Percentiles rank a stretch among this genome's conserved stretches.
These are phyloP conservation scores for Triticum turgidum DNA, from an alignment of 176 grass and related monocot genomes.

Conservation along the genomic window DNA sequence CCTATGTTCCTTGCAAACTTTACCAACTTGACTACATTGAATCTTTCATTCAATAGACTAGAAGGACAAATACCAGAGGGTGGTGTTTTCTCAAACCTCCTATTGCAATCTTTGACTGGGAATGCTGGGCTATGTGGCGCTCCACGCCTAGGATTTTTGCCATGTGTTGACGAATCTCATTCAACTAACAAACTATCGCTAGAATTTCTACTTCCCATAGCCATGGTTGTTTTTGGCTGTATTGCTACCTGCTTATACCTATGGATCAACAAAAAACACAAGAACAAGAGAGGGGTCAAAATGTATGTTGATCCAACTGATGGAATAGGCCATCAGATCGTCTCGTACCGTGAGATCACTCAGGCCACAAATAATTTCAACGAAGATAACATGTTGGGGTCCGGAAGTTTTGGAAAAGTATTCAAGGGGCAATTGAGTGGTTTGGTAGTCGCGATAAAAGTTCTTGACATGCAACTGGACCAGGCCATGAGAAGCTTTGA, in stretches of 20 bases:
- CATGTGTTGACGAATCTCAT: neutral
- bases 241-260: neutral
- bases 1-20: neutral
- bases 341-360: neutral
- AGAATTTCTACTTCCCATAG: neutral
- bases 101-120: neutral
- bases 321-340: neutral
- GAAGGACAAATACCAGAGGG: neutral
- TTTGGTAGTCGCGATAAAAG: neutral
- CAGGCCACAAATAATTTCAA: neutral
- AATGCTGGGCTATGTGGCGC: neutral
- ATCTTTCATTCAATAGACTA: neutral
- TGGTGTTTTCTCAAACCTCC: neutral
- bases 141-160: neutral
- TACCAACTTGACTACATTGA: neutral
- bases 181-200: neutral
- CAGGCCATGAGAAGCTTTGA: neutral
- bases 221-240: neutral
- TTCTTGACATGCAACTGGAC: neutral
- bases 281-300: too few relatives aligned
- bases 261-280: neutral
- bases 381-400: neutral
- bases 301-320: accelerated
- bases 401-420: neutral
- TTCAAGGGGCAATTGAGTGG: neutral